Percentiles rank a stretch among this genome's conserved stretches.
Conservation (phyloP, 2,329 filamentous ascomycete species). For the Alternaria brassicicola region DNA sequence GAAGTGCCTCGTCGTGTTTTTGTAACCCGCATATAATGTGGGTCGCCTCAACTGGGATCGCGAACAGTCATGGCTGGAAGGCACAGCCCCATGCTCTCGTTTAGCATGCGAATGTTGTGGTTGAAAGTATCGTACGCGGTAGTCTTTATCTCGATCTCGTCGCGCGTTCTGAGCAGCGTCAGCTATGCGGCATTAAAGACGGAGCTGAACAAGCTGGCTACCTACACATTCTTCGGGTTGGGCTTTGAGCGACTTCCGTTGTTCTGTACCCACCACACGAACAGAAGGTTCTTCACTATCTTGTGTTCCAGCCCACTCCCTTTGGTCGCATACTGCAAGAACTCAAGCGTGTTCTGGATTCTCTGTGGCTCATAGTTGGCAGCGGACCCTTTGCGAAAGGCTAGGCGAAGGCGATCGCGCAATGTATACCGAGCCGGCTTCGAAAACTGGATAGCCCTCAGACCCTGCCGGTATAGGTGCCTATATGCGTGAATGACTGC, state of each 20-base stretch:
- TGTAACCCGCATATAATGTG: conserved; percentile 4
- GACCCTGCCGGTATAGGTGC: conserved; percentile 67
- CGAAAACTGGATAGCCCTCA: conserved; percentile 75
- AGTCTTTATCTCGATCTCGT: conserved; percentile 39
- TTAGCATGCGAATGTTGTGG: conserved; percentile 73
- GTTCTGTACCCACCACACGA: conserved; percentile 54
- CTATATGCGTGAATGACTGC: conserved; percentile 71
- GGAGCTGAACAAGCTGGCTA: not conserved
- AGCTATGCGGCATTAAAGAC: not conserved
- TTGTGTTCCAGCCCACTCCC: conserved; percentile 72
- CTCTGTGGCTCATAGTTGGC: conserved; percentile 49
- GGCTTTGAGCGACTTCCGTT: conserved; percentile 39
- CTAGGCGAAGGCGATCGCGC: conserved; percentile 57
- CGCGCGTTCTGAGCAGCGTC: conserved; percentile 24
- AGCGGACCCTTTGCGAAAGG: conserved; percentile 46
- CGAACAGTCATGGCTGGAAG: conserved; percentile 45
- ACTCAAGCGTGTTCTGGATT: conserved; percentile 71
- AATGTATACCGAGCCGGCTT: conserved; percentile 69
- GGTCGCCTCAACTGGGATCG: conserved; percentile 27
- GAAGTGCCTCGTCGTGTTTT: not conserved
- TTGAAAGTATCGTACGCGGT: conserved; percentile 67
- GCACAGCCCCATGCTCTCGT: conserved; percentile 73
- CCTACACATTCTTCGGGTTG: conserved; percentile 28
- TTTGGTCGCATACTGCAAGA: conserved; percentile 68
- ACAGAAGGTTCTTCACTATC: conserved; percentile 71